phyloP scores from a whole-genome alignment of 306 rosid genomes.

The Boehmeria nivea region DNA sequence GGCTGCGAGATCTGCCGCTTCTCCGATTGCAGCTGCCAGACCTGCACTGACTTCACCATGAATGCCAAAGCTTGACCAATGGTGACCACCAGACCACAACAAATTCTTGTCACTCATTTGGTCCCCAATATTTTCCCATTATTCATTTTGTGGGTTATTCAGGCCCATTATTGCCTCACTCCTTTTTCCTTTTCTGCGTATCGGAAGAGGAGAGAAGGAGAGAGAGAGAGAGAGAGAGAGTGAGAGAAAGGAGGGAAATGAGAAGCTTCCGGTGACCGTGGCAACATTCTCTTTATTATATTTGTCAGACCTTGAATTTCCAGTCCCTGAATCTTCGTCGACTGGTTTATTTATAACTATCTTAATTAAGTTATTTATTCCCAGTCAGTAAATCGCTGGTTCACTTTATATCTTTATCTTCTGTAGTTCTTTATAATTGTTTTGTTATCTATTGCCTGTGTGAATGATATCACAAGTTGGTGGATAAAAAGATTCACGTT shows the following conservation, averaged over 20 bases:
- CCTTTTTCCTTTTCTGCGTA: constrained; percentile 7
- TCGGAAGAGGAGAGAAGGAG: constrained; percentile 2
- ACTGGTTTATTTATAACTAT: constrained; percentile 18
- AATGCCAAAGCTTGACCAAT: constrained; percentile 52
- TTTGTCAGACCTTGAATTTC: constrained; percentile 19
- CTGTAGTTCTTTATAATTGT: no score
- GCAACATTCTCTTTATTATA: constrained; percentile 12
- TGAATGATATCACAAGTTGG: no score
- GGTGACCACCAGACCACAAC: no score
- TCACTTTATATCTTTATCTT: neutral
- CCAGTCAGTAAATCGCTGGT: constrained; percentile 7
- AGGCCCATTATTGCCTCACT: constrained; percentile 12
- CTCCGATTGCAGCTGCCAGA: constrained; percentile 96
- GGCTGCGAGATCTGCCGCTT: constrained; percentile 86
- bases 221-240: neutral
- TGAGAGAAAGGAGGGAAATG: neutral
- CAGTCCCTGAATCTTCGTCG: constrained; percentile 20
- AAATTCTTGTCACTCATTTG: no score
- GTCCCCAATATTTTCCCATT: neutral
- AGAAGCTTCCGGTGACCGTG: constrained; percentile 9
- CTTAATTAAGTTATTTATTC: constrained; percentile 22
- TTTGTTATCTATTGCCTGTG: no score
- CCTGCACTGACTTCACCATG: constrained; percentile 84
- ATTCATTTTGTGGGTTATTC: constrained; percentile 16
- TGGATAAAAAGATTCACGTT: no score